Evolutionary conservation across 768 basidiomycete species (phyloP).

Genomic region (Boletus sp.): DNA sequence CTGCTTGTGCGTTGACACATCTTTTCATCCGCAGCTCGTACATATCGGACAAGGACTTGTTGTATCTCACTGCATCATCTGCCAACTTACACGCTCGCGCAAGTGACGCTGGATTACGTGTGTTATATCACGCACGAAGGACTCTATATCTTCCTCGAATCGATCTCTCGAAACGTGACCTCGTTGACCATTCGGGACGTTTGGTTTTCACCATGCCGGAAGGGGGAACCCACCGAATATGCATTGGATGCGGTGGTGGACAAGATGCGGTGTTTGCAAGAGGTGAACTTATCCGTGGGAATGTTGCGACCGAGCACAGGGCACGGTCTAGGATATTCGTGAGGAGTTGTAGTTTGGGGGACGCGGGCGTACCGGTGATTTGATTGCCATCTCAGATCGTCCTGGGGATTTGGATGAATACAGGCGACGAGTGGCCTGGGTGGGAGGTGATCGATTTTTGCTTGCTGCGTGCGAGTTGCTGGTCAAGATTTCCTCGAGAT

Average conservation of each 20-base stretch:
- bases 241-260: not conserved
- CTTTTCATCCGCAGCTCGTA: not conserved
- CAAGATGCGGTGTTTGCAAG: not conserved
- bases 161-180: not conserved
- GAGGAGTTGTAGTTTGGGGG: not conserved
- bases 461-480: no score
- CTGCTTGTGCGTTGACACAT: not conserved
- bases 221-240: not conserved
- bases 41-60: constrained; percentile 1
- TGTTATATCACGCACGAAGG: not conserved
- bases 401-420: not conserved
- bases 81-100: not conserved
- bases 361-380: not conserved
- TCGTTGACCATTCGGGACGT: not conserved
- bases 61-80: not conserved
- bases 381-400: not conserved
- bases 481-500: no score
- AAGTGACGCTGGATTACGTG: not conserved
- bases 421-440: not conserved
- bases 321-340: not conserved
- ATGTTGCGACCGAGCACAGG: not conserved
- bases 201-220: no score
- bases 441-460: not conserved
- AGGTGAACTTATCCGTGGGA: not conserved
- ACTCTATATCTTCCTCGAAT: not conserved